A percentile compares a stretch with the other conserved stretches of the same genome.
phyloP scores from a whole-genome alignment of 768 basidiomycete genomes.

The Cystobasidium ongulense region DNA sequence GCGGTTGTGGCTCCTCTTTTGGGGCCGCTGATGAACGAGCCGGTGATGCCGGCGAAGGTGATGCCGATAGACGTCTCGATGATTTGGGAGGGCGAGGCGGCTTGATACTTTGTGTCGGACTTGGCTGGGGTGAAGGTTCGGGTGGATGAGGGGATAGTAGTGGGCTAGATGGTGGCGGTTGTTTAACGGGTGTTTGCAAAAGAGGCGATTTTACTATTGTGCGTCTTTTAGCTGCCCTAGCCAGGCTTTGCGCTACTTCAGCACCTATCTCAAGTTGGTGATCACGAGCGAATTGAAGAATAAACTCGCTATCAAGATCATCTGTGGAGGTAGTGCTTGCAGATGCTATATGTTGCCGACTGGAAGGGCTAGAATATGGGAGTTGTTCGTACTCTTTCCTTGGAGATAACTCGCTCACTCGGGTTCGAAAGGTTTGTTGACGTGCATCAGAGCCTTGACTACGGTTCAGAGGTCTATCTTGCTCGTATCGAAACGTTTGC shows the following conservation, averaged over 20 bases:
- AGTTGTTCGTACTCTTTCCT: too few species aligned
- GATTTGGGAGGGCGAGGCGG: conserved; percentile 17
- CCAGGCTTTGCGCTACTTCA: neutral
- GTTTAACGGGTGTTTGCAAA: neutral
- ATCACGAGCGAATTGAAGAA: neutral
- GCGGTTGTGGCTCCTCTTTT: neutral
- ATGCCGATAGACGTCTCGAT: neutral
- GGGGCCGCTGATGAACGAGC: neutral
- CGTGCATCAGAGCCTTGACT: too few species aligned
- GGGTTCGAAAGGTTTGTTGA: too few species aligned
- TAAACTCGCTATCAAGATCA: conserved; percentile 12
- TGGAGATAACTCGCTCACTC: too few species aligned
- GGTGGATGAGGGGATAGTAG: neutral
- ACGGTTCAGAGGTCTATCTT: too few species aligned
- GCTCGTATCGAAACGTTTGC: too few species aligned
- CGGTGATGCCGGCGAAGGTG: conserved; percentile 5
- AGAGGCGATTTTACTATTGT: neutral
- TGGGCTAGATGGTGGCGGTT: neutral
- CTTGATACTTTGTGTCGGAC: neutral
- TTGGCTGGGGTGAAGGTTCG: neutral
- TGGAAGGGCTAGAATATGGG: too few species aligned
- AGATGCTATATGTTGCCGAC: neutral
- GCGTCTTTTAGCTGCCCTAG: neutral
- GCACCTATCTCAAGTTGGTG: conserved; percentile 14
- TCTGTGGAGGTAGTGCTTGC: neutral